A percentile compares a stretch with the other conserved stretches of the same genome.
Evolutionary conservation across 2,329 filamentous ascomycete species (phyloP).

Genomic region (Dryadomyces sulphureus): DNA sequence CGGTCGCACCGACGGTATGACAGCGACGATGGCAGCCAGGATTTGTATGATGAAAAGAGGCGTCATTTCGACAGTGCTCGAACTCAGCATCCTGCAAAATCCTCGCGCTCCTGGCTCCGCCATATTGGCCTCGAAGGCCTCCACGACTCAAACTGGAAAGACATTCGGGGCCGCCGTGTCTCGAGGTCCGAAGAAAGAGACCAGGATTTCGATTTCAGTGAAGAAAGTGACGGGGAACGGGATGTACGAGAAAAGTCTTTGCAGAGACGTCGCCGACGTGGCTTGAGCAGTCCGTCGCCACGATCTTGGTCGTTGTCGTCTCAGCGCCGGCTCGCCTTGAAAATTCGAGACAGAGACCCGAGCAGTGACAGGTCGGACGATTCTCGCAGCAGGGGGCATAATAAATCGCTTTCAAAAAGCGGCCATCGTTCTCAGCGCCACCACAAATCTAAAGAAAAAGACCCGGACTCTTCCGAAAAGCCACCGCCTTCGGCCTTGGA

Average conservation of each 20-base stretch:
- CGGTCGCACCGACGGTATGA: not conserved
- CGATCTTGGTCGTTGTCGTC: not conserved
- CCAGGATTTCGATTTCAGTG: too few species aligned
- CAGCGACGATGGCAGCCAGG: not conserved
- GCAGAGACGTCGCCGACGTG: not conserved
- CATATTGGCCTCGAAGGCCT: not conserved
- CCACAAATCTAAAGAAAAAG: not conserved
- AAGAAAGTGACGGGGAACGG: not conserved
- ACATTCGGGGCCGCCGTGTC: not conserved
- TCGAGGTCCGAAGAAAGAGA: not conserved
- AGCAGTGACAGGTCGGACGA: not conserved
- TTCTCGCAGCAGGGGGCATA: not conserved
- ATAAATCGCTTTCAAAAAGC: not conserved
- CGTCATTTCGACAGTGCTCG: too few species aligned
- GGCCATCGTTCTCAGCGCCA: not conserved
- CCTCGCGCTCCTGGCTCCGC: not conserved
- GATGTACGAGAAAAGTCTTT: too few species aligned
- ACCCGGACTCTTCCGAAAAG: not conserved
- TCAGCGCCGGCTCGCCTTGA: not conserved
- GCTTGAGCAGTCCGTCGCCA: not conserved
- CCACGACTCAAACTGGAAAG: not conserved
- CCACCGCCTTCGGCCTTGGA: constrained; percentile 7
- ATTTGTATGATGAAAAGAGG: not conserved
- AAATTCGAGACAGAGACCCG: not conserved
- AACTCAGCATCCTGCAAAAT: not conserved